Evolutionary conservation across 2,329 filamentous ascomycete genomes (phyloP), one percentile per base, ranked within the genome.

Genomic region (Fusarium stilboides): DNA sequence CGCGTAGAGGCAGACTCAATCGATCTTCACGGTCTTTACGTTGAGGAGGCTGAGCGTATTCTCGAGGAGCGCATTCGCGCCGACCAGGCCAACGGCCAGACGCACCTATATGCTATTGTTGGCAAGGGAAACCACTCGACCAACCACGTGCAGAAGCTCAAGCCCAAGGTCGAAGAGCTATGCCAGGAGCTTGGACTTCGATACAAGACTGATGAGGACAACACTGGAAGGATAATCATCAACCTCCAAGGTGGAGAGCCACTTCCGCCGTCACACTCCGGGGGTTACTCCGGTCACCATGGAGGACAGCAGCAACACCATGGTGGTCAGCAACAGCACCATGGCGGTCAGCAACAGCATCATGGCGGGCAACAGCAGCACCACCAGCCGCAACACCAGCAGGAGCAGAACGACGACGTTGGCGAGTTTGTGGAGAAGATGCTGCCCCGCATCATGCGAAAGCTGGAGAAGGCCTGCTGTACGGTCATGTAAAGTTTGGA

Each of bases 21-120:
- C 74, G 96, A 99, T 81, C 85, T 99, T 47, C 96, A 99, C 79
- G 96, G 96, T 4, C 92, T 97, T 77, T 98, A 92, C 75, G 94
- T 97, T 62, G 93, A 97, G 78, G 96, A 98, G 83, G 96, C 96
- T 7, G 94, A 97, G 83, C 88, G 93, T 69, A 96, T 98, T 59
- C 84, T 98, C 22, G 93, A 95, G 82, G 86, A 93, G 80, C 87
- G 96, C 71, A 97, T 99, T 76, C 88, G 89, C 71, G 90, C 92
- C 71, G 94, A 94, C 61, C 88, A 89, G 77, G 80, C 86, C 54
- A 86, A 88, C 36, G 93, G 93, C 1, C 91, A 97, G 82, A 88
- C 84, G 20, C 93, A 97, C 81, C 83, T 99, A 57, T 94, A 97
- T 81, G 94, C 97, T 40, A 98, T 99, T 75, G 95, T 98, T 31